Conservation (phyloP, 1,284 basidiomycete species). For the Rhodotorula mucilaginosa region DNA sequence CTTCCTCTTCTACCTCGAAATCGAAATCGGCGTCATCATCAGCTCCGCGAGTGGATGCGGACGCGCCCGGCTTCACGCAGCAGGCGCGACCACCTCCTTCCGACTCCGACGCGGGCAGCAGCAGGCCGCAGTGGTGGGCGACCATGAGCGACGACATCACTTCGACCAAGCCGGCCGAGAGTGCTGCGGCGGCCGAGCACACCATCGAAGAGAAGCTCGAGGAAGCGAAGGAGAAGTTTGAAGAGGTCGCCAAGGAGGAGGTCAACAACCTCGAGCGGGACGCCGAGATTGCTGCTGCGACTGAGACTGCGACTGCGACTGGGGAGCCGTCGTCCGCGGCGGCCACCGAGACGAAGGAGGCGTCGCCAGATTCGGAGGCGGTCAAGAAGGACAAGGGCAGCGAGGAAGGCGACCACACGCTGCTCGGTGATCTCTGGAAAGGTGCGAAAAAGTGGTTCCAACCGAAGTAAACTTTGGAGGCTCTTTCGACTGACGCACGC, state of each 20-base stretch:
- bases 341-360: too few relatives aligned
- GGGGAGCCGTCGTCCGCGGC: too few relatives aligned
- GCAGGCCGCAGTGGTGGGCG: conserved; percentile 23
- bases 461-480: not conserved
- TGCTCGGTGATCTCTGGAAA: conserved; percentile 37
- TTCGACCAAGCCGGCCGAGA: conserved; percentile 9
- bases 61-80: conserved; percentile 29
- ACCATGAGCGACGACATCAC: conserved; percentile 31
- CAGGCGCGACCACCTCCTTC: conserved; percentile 33
- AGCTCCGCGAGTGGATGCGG: conserved; percentile 10
- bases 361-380: too few relatives aligned
- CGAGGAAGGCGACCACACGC: conserved; percentile 14
- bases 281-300: not conserved
- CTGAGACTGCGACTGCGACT: too few relatives aligned
- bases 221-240: conserved; percentile 3
- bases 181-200: not conserved
- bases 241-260: not conserved
- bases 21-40: not conserved
- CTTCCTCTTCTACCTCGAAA: not conserved
- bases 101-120: conserved; percentile 4
- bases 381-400: not conserved
- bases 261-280: conserved; percentile 2
- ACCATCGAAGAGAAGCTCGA: not conserved
- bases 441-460: conserved; percentile 35
- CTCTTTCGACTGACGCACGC: not conserved